Percentiles rank a stretch among this genome's conserved stretches.
These are phyloP conservation scores for Pichia rugopelliculosa DNA, from an alignment of 805 yeast species.

Conservation along the genomic window DNA sequence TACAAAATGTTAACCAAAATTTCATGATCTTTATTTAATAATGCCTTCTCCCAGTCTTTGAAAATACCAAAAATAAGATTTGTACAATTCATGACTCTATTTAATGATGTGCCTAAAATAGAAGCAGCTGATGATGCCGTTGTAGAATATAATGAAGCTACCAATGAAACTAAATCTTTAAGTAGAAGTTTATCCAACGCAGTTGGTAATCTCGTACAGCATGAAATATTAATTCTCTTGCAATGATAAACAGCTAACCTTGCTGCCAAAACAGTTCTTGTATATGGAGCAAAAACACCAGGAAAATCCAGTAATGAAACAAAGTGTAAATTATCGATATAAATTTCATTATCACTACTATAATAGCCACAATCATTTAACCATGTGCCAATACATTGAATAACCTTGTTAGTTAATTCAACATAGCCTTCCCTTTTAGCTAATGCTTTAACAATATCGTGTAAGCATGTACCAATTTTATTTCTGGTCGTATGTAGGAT, in stretches of 20 bases:
- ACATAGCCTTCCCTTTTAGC: conserved; percentile 53
- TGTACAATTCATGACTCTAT: conserved; percentile 53
- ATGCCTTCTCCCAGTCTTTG: conserved; percentile 35
- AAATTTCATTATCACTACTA: conserved; percentile 22
- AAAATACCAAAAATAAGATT: conserved; percentile 42
- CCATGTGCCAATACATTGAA: conserved; percentile 68
- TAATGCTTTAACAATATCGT: conserved; percentile 44
- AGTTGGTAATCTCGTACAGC: conserved; percentile 66
- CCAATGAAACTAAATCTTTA: conserved; percentile 53
- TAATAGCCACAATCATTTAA: conserved; percentile 26
- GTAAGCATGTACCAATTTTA: conserved; percentile 47
- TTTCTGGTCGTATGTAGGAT: conserved; percentile 56
- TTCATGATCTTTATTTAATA: conserved; percentile 43
- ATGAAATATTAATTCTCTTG: conserved; percentile 62
- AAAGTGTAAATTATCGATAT: conserved; percentile 32
- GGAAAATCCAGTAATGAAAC: conserved; percentile 49
- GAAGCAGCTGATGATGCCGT: conserved; percentile 65
- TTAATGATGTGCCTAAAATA: conserved; percentile 60
- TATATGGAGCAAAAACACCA: conserved; percentile 58
- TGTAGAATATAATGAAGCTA: conserved; percentile 64
- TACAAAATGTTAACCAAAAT: conserved; percentile 58
- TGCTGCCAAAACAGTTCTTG: conserved; percentile 72
- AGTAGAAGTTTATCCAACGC: conserved; percentile 55
- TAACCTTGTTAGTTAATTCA: conserved; percentile 49
- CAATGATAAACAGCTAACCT: conserved; percentile 68